Base-by-base conservation (phyloP, 306 rosid species). In the Crotalaria pallida region DNA sequence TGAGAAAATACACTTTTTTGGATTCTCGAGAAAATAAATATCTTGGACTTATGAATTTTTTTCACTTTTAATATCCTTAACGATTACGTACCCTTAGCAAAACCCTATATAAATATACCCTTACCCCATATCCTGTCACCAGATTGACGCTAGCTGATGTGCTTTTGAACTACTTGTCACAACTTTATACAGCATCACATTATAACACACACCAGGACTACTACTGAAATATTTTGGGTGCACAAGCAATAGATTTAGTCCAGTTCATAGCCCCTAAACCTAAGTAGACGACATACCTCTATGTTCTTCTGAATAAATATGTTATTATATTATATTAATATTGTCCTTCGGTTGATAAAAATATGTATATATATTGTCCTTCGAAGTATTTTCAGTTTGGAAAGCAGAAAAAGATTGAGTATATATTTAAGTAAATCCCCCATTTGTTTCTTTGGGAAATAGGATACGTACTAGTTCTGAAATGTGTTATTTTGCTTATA, bases 191-290 rank as follows among this genome's bases (percentile, higher is more conserved):
- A 51, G 61, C 83, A 79, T 22, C 34, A 58, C 4, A 58, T 56
- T 72, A 61, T 71, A 57, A 65, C 82, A 62, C 9, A n/a, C n/a
- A n/a, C n/a, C n/a, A 70, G 65, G 51, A 56, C 69, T 49, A 56
- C 69, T 49, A 53, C 61, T 65, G 69, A 72, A 67, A 67, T 73
- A 73, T 41, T 79, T 72, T 73, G 60, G 59, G 61, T 15, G 6
- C 66, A 58, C 75, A 78, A 66, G 75, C 82, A 79, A 79, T 70
- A 72, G 79, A 72, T 72, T 66, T 72, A 65, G 27, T 58, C 56
- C 78, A 72, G 60, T 58, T 58, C 45, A 10, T 49, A 72, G 71
- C 67, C 36, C 78, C 67, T 61, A 52, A 69, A 69, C 36, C 21
- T 52, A 45, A 34, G 36, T 69, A 71, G 78, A 57, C 58, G 78